Percentiles rank a stretch among this genome's conserved stretches.
These are phyloP conservation scores for Lithocarpus polystachyus DNA, from an alignment of 306 rosid species.

Conservation along the genomic window DNA sequence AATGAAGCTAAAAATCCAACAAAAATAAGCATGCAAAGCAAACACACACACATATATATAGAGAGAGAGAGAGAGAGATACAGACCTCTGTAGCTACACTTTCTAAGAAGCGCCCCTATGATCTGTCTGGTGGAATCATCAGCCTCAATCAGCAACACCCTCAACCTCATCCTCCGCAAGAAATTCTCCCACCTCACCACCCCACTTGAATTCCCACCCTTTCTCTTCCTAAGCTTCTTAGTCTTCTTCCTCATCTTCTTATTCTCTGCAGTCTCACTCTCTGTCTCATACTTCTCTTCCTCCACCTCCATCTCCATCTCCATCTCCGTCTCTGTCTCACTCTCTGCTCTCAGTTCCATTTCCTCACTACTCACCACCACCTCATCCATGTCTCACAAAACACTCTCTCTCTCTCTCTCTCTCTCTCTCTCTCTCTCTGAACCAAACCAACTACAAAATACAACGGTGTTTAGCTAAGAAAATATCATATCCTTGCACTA, in stretches of 20 bases:
- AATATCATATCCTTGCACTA: no score
- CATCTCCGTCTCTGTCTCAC: background rate
- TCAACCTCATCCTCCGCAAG: constrained; percentile 61
- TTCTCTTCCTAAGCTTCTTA: constrained; percentile 22
- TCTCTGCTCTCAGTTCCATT: constrained; percentile 21
- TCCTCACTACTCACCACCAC: constrained; percentile 43
- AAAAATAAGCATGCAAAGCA: background rate
- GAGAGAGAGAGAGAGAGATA: background rate
- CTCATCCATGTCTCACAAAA: constrained; percentile 48
- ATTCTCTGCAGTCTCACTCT: background rate
- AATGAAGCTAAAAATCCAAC: background rate
- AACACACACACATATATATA: background rate
- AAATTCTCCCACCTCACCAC: constrained; percentile 75
- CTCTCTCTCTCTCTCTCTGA: no score
- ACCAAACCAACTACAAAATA: no score
- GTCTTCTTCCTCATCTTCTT: constrained; percentile 10
- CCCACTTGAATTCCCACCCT: constrained; percentile 45
- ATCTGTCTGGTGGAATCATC: constrained; percentile 96
- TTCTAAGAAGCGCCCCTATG: constrained; percentile 85
- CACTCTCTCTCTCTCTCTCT: background rate
- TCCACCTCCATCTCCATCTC: constrained; percentile 8
- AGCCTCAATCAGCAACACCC: constrained; percentile 83
- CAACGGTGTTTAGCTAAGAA: no score
- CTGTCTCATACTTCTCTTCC: constrained; percentile 20
- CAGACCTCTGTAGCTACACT: constrained; percentile 87